Evolutionary conservation across 2,329 filamentous ascomycete genomes (phyloP), one percentile per base, ranked within the genome.

Genomic region (Trichophyton schoenleinii): DNA sequence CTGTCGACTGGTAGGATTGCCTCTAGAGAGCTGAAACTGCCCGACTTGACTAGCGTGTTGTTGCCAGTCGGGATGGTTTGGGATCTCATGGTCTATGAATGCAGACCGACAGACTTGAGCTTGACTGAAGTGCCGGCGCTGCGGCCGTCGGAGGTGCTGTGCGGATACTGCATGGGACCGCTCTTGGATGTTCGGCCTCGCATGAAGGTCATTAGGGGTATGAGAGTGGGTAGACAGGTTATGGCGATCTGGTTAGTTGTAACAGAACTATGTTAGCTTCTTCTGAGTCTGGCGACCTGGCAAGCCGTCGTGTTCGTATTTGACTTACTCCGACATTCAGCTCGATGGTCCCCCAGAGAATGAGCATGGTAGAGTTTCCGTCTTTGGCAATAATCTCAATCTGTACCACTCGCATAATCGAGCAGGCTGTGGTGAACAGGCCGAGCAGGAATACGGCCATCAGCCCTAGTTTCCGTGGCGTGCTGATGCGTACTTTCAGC

Each of bases 341-440:
- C 67, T 83, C 81, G 61, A 83, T 79, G 1, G 77, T 79, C 3
- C 81, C 81, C 80, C 80, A 83, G 0, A 83, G 70, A 0, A 83
- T 74, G 9, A 83, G 71, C 77, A 81, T 79, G 3, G 81, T 82
- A 0, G 80, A 81, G 65, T 82, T 80, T 7, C 80, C 79, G 42
- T 81, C 79, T 11, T 71, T 70, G 15, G 78, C 77, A 44, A 83
- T 80, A 0, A 75, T 71, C 63, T 77, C 69, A 63, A 83, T 82
- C 64, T 82, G 79, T 0, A 74, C 70, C 62, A 82, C 78, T 11
- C 81, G 75, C 60, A 83, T 68, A 60, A 82, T 74, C 2, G 80
- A 82, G 66, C 80, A 83, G 6, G 82, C 61, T 0, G 80, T 83
- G 0, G 80, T 83, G 66, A 83, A 81, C 0, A 82, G 71, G 0